A percentile compares a stretch with the other conserved stretches of the same genome.
These are phyloP conservation scores for Aspergillus phoenicis DNA, from an alignment of 2,329 filamentous ascomycete genomes.

Conservation along the genomic window DNA sequence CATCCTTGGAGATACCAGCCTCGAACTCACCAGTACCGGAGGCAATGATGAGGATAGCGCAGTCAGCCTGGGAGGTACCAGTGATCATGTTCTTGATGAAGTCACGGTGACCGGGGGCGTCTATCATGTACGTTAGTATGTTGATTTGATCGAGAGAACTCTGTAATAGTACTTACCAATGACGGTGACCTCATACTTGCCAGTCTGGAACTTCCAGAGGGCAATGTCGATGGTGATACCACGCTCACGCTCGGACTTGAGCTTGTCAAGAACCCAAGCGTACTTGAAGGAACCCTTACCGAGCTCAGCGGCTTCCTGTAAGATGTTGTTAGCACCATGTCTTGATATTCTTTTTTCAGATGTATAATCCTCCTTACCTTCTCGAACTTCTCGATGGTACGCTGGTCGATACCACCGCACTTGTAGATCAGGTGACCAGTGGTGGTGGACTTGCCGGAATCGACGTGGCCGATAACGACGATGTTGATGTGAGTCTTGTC, in stretches of 20 bases:
- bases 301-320: constrained; percentile 94
- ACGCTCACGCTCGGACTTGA: constrained; percentile 99
- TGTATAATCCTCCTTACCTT: constrained; percentile 67
- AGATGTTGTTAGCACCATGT: constrained; percentile 19
- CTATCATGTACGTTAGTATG: constrained; percentile 47
- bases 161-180: constrained; percentile 66
- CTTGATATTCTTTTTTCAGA: background rate
- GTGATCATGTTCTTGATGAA: constrained; percentile 99
- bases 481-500: constrained; percentile 96
- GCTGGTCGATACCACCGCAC: constrained; percentile 99
- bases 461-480: constrained; percentile 99
- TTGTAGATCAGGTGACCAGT: constrained; percentile 99
- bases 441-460: constrained; percentile 98
- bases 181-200: constrained; percentile 97
- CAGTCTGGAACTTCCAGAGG: constrained; percentile 99
- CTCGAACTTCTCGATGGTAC: constrained; percentile 99
- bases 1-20: constrained; percentile 99
- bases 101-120: constrained; percentile 99
- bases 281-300: constrained; percentile 99
- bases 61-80: constrained; percentile 99
- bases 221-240: constrained; percentile 99
- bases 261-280: constrained; percentile 99
- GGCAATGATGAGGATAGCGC: constrained; percentile 99
- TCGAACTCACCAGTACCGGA: constrained; percentile 99
- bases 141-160: background rate